Evolutionary conservation across 2,329 filamentous ascomycete genomes (phyloP), one percentile per base, ranked within the genome.

Genomic region (Pezicula radicicola): DNA sequence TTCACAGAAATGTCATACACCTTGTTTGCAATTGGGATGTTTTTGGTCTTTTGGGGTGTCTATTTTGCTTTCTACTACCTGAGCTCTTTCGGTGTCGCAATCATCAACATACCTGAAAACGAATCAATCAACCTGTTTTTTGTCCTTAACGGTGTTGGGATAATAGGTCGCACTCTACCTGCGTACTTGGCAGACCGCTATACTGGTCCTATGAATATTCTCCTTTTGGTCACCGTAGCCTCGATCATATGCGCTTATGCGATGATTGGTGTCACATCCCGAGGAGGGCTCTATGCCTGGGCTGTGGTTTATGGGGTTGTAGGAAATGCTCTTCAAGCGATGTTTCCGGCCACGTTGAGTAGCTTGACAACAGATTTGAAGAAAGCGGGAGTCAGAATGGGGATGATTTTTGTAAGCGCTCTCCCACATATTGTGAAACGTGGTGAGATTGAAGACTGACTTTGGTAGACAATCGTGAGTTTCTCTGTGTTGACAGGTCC

Each of bases 351-450:
- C 3, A 74, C 72, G 2, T 52, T 79, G 19, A 71, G 70, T 39
- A 75, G 71, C 42, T 47, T 83, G 52, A 81, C 77, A 2, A 70
- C 70, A 6, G 78, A 83, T 60, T 66, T 76, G 54, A 60, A 70
- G 10, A 79, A 77, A 65, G 68, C 75, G 12, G 80, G 79, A 0
- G 77, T 78, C 4, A 67, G 79, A 12, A 80, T 83, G 64, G 80
- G 80, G 46, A 82, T 83, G 80, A 70, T 75, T 2, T 82, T 83
- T 45, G 40, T 43, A 19, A 43, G 40, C 19, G 40, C 36, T 39
- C 36, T n/a, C 41, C n/a, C n/a, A n/a, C n/a, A 19, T 19, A 44
- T 44, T 13, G 41, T 19, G 41, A 6, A 19, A 19, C 41, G 5
- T 19, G n/a, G 41, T 44, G n/a, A 16, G 41, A 44, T 44, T 15